phyloP scores from a whole-genome alignment of 306 rosid species.

The Trifolium dubium region DNA sequence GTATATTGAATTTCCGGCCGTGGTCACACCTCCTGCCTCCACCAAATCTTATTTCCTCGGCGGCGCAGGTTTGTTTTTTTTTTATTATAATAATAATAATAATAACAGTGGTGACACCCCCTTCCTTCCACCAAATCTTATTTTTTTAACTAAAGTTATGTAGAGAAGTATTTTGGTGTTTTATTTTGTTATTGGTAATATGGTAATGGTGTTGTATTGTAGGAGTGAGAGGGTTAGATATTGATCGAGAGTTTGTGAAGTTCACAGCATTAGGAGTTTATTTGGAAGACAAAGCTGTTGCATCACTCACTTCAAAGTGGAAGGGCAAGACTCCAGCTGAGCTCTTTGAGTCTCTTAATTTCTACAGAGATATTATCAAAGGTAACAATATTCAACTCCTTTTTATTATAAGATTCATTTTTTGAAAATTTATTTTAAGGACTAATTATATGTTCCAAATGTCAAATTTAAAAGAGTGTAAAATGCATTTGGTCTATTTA shows the following conservation, averaged over 20 bases:
- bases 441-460: too few species aligned
- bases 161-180: not conserved
- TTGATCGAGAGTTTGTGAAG: constrained; percentile 63
- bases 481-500: too few species aligned
- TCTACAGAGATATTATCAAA: constrained; percentile 67
- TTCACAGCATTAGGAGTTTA: constrained; percentile 77
- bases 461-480: too few species aligned
- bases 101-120: constrained; percentile 23
- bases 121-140: constrained; percentile 30
- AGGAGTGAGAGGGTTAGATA: constrained; percentile 70
- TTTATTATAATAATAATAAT: too few species aligned
- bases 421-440: too few species aligned
- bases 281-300: constrained; percentile 65
- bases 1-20: constrained; percentile 34
- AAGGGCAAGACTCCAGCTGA: constrained; percentile 55
- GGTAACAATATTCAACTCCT: constrained; percentile 41
- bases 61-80: constrained; percentile 37
- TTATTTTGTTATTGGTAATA: not conserved
- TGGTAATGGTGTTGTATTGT: not conserved
- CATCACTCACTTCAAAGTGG: constrained; percentile 68
- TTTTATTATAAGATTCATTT: too few species aligned
- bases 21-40: constrained; percentile 32
- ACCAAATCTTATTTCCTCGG: constrained; percentile 42
- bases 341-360: constrained; percentile 60
- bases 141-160: not conserved